Evolutionary conservation across 352 stramenopile species (phyloP).

Genomic region (Phytophthora quininea): DNA sequence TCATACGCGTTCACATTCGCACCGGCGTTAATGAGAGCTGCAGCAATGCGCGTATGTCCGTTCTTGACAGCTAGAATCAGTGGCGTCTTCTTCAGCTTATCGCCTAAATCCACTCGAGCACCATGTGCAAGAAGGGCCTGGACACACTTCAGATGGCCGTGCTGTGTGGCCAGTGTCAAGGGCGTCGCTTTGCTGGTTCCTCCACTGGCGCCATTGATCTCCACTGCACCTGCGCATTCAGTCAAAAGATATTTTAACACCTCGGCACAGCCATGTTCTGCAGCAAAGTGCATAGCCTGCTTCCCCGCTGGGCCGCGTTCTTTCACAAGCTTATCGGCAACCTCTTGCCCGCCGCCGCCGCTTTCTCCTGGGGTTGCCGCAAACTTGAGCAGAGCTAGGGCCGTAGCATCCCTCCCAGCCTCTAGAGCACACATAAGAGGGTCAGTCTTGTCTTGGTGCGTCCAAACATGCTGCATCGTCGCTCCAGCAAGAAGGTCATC

Average conservation of each 20-base stretch:
- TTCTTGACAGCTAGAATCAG: slow-evolving; percentile 84
- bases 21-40: slow-evolving; percentile 63
- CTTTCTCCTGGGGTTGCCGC: slow-evolving; percentile 29
- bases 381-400: slow-evolving; percentile 55
- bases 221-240: slow-evolving; percentile 40
- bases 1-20: slow-evolving; percentile 83
- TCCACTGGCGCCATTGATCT: slow-evolving; percentile 51
- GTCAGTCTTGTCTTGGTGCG: slow-evolving; percentile 69
- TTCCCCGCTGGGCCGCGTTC: slow-evolving; percentile 57
- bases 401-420: slow-evolving; percentile 57
- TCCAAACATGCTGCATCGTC: slow-evolving; percentile 55
- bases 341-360: slow-evolving; percentile 41
- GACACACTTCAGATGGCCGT: slow-evolving; percentile 64
- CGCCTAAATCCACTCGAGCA: slow-evolving; percentile 60
- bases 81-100: slow-evolving; percentile 84
- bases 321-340: slow-evolving; percentile 48
- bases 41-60: slow-evolving; percentile 56
- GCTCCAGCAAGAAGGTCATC: slow-evolving; percentile 68
- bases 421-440: slow-evolving; percentile 61
- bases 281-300: slow-evolving; percentile 71
- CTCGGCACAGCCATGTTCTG: slow-evolving; percentile 42
- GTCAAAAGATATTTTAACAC: slow-evolving; percentile 59
- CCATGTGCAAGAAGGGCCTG: slow-evolving; percentile 52
- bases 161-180: slow-evolving; percentile 63
- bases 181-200: slow-evolving; percentile 55